Evolutionary conservation across 495 filamentous ascomycete genomes (phyloP).

Genomic region (Choiromyces venosus): DNA sequence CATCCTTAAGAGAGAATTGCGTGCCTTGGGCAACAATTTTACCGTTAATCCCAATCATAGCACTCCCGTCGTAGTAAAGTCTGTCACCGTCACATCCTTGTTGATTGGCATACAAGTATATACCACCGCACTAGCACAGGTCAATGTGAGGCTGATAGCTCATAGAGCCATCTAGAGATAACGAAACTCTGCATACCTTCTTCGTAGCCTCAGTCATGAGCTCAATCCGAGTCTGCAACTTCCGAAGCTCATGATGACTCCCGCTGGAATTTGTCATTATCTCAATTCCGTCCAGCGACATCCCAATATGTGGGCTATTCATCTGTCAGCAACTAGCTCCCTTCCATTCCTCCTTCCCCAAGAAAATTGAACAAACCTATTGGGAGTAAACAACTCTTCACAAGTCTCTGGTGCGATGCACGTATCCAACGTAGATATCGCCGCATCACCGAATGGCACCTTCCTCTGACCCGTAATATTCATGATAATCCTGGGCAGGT

Average conservation of each 20-base stretch:
- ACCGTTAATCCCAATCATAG: conserved; percentile 72
- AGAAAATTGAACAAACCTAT: conserved; percentile 47
- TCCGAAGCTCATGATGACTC: conserved; percentile 66
- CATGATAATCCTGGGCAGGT: conserved; percentile 61
- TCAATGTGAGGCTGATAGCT: conserved; percentile 7
- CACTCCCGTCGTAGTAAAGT: conserved; percentile 60
- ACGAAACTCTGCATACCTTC: conserved; percentile 49
- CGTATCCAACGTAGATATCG: conserved; percentile 68
- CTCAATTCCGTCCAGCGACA: conserved; percentile 61
- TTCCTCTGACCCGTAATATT: conserved; percentile 57
- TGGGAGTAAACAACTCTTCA: conserved; percentile 72
- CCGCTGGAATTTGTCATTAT: conserved; percentile 74
- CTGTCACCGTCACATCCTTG: conserved; percentile 67
- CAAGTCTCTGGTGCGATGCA: conserved; percentile 69
- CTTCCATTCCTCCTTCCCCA: conserved; percentile 48
- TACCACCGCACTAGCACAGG: conserved; percentile 54
- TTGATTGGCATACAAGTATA: conserved; percentile 72
- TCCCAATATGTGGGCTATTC: conserved; percentile 47
- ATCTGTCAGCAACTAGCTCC: conserved; percentile 40
- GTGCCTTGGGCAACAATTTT: conserved; percentile 63
- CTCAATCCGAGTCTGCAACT: conserved; percentile 66
- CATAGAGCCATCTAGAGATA: conserved; percentile 7
- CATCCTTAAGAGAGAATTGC: conserved; percentile 71
- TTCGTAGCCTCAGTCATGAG: conserved; percentile 72
- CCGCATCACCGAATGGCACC: conserved; percentile 70